Evolutionary conservation across 2,329 filamentous ascomycete genomes (phyloP).

Genomic region (Zymoseptoria pseudotritici): DNA sequence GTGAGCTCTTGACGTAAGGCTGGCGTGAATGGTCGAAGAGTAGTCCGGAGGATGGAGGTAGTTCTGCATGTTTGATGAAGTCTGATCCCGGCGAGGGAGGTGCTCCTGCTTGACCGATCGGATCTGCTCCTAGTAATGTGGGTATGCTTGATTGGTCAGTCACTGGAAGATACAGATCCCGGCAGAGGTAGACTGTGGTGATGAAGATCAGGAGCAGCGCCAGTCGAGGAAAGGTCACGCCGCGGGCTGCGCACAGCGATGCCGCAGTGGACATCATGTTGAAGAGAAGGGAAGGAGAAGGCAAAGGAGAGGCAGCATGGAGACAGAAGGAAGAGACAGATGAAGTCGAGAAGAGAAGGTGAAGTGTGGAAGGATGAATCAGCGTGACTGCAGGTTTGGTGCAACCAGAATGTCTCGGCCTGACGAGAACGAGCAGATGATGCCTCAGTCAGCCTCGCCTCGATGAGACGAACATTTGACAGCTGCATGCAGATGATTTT

Average conservation of each 20-base stretch:
- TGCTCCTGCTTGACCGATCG: slow-evolving; percentile 1
- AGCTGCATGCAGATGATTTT: not conserved
- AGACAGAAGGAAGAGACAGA: not conserved
- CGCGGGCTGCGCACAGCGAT: slow-evolving; percentile 7
- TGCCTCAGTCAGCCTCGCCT: not conserved
- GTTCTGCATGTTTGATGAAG: not conserved
- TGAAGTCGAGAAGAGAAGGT: not conserved
- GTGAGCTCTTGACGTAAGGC: not conserved
- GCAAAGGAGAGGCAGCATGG: not conserved
- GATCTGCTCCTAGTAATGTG: slow-evolving; percentile 1
- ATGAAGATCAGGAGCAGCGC: slow-evolving; percentile 20
- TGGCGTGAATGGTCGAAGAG: not conserved
- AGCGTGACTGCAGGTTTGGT: not conserved
- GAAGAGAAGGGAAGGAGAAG: not conserved
- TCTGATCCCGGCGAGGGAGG: slow-evolving; percentile 1
- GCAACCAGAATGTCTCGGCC: not conserved
- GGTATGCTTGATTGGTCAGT: not conserved
- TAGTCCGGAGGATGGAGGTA: not conserved
- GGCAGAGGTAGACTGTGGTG: slow-evolving; percentile 19
- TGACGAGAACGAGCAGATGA: not conserved
- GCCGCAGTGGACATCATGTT: not conserved
- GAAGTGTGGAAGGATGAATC: not conserved
- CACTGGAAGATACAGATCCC: slow-evolving; percentile 21
- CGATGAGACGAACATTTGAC: not conserved
- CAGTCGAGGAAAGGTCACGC: slow-evolving; percentile 16